These are phyloP conservation scores for Ascochyta clinopodiicola DNA, from an alignment of 2,329 filamentous ascomycete species.

Conservation along the genomic window DNA sequence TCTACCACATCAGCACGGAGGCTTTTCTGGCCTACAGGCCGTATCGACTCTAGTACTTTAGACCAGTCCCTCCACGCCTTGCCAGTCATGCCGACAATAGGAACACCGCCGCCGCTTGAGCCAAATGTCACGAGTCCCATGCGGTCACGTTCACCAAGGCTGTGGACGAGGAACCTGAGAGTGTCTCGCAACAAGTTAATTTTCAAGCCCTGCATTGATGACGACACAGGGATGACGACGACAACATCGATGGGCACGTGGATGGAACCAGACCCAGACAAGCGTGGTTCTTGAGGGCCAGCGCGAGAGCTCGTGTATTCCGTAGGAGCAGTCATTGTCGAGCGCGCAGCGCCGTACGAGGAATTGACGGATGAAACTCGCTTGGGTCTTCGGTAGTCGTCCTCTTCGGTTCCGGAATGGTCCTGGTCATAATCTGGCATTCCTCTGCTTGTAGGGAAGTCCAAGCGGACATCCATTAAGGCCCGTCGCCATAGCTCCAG, in stretches of 20 bases:
- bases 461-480: slow-evolving; percentile 79
- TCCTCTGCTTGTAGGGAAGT: slow-evolving; percentile 63
- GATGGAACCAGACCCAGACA: slow-evolving; percentile 59
- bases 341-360: slow-evolving; percentile 82
- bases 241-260: slow-evolving; percentile 96
- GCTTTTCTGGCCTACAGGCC: slow-evolving; percentile 95
- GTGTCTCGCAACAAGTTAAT: slow-evolving; percentile 93
- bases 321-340: slow-evolving; percentile 84
- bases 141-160: slow-evolving; percentile 87
- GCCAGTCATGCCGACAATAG: slow-evolving; percentile 96
- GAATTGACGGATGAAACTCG: slow-evolving; percentile 84
- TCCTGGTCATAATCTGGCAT: slow-evolving; percentile 80
- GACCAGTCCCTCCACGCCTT: slow-evolving; percentile 94
- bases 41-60: slow-evolving; percentile 83
- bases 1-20: slow-evolving; percentile 96
- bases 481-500: slow-evolving; percentile 91
- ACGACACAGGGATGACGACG: slow-evolving; percentile 94
- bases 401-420: slow-evolving; percentile 83
- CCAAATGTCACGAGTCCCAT: slow-evolving; percentile 98
- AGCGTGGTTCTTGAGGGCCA: slow-evolving; percentile 52
- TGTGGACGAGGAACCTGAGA: slow-evolving; percentile 88
- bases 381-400: slow-evolving; percentile 75
- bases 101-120: slow-evolving; percentile 89
- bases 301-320: slow-evolving; percentile 79
- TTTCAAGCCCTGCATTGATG: slow-evolving; percentile 99